Evolutionary conservation across 192 early-diverging fungal species (phyloP), one percentile per base, ranked within the genome.

Genomic region (Linnemannia exigua): DNA sequence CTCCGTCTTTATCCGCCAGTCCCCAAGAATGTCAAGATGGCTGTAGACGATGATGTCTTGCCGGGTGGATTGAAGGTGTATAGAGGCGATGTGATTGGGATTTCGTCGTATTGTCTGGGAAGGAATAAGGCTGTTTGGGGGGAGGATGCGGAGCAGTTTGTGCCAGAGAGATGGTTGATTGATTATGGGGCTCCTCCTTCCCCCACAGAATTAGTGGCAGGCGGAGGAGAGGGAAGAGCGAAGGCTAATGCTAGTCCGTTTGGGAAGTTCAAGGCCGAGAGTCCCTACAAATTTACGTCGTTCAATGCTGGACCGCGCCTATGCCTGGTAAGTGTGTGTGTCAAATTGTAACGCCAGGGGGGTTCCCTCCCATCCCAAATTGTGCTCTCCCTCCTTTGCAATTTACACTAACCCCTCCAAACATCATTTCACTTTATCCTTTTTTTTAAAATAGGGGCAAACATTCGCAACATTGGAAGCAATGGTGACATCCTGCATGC

Each of bases 221-320:
- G 12, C 19, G 46, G 1, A 47, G 5, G 46, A 19, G 52, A 47
- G 4, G 67, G 8, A 17, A 50, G 58, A 28, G 2, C 22, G 22
- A 69, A 75, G 41, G 38, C 50, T 3, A 79, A 69, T 61, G 22
- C n/a, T 46, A 86, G 84, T 76, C 84, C 79, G 5, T 86, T 80
- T 86, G 79, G 79, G 3, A 86, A 80, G 48, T 85, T 85, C 48
- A 75, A 41, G 12, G 46, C 70, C 1, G 84, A 80, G 67, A 81
- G 71, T 46, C 88, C 77, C 22, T 91, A 80, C 78, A 89, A 91
- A 79, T 93, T 88, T 70, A 76, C 90, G 20, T 90, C 87, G 9
- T 93, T 94, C 88, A 88, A 94, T 76, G 90, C 89, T 20, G 92
- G 91, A 61, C 93, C 93, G 67, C 79, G 90, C 51, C 54, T 86